phyloP scores from a whole-genome alignment of 73 alveolate species.

The Stentor coeruleus region DNA sequence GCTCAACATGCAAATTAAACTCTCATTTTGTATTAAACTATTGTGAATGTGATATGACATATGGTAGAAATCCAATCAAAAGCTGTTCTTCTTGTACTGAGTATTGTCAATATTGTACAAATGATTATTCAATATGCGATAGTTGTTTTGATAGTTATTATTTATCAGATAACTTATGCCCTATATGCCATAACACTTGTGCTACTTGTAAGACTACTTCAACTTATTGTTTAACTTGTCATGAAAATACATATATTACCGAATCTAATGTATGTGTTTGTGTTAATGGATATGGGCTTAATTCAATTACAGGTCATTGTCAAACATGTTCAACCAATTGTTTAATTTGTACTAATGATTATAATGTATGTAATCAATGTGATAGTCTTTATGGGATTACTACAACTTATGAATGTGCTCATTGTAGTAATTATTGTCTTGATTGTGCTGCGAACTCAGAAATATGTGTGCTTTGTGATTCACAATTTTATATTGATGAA shows the following conservation, averaged over 20 bases:
- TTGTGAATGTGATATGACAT: not conserved
- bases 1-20: not conserved
- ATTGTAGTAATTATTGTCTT: not conserved
- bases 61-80: not conserved
- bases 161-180: not conserved
- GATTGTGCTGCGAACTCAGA: not conserved
- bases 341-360: not conserved
- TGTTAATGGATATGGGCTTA: not conserved
- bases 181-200: not conserved
- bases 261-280: not conserved
- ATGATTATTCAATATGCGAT: not conserved
- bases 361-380: not conserved
- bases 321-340: not conserved
- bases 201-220: not conserved
- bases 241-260: not conserved
- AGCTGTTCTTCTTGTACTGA: no score
- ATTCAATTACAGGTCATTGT: not conserved
- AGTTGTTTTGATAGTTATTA: not conserved
- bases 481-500: not conserved
- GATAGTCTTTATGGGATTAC: not conserved
- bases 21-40: not conserved
- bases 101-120: not conserved
- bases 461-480: not conserved
- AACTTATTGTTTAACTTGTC: not conserved
- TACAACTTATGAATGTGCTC: not conserved